Evolutionary conservation across 164 flowering plant genomes (phyloP), one percentile per base, ranked within the genome.

Genomic region (Stephania cephalantha): DNA sequence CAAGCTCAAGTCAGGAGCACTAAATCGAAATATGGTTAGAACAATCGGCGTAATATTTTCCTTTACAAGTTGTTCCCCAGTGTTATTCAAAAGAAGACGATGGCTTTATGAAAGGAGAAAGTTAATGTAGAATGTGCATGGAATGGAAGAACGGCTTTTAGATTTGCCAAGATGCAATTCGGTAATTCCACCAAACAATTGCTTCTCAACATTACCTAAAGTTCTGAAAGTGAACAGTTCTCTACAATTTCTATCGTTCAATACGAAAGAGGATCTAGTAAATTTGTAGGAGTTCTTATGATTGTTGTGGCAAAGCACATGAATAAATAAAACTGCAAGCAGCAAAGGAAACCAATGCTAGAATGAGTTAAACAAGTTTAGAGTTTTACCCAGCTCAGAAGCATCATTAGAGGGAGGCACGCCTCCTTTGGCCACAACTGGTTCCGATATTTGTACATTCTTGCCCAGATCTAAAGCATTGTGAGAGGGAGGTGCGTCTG

Each of bases 351-450:
- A 20, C 4, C 46, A 20, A 12, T 68, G 18, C 13, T 6, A 45
- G 1, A 35, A 20, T 35, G 18, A 69, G 8, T n/a, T 18, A 18
- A 55, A 72, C 42, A 2, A 52, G 44, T 68, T 31, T 73, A 45
- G 78, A 73, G 70, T 71, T 55, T 73, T 83, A 84, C 82, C 18
- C 72, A 77, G 78, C 69, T 58, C 78, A 69, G 76, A 58, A 69
- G 77, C 42, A 69, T 42, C 50, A 18, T 25, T 46, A 52, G 73
- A 31, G 7, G 64, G 46, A 52, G 78, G 35, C 45, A 13, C 52
- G n/a, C 74, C 82, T 70, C 69, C 78, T 17, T 44, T 69, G 48
- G 53, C 7, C 61, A 13, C 35, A 30, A 75, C 63, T 44, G 75
- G 52, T 52, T 76, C 71, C 70, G 35, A 69, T 58, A 67, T 63